A percentile compares a stretch with the other conserved stretches of the same genome.
These are phyloP conservation scores for Przewalskia tangutica DNA, from an alignment of 257 asterid genomes.

Conservation along the genomic window DNA sequence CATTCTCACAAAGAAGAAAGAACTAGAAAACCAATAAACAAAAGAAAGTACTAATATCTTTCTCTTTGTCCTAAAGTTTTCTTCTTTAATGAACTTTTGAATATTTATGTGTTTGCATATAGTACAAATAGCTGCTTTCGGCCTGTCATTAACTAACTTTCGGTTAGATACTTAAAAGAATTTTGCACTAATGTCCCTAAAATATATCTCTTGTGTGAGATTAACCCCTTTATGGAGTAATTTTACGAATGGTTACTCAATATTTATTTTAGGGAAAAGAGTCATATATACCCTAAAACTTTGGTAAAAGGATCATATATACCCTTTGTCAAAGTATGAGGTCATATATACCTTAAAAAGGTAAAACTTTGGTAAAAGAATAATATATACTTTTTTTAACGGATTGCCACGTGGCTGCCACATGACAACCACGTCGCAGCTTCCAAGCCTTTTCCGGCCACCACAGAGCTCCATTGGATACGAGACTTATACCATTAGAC, in stretches of 20 bases:
- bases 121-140: background rate
- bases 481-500: too few relatives aligned
- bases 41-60: background rate
- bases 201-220: background rate
- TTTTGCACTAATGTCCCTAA: background rate
- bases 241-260: background rate
- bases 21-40: background rate
- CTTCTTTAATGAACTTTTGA: background rate
- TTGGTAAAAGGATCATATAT: too few relatives aligned
- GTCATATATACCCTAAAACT: too few relatives aligned
- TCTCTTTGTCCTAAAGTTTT: background rate
- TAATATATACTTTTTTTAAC: too few relatives aligned
- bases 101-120: background rate
- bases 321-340: too few relatives aligned
- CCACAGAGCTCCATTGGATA: too few relatives aligned
- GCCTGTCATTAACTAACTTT: slow-evolving; percentile 1
- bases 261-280: background rate
- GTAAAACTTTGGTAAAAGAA: too few relatives aligned
- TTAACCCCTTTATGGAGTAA: background rate
- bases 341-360: too few relatives aligned
- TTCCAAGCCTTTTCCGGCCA: too few relatives aligned
- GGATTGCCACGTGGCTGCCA: too few relatives aligned
- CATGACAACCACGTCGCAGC: too few relatives aligned
- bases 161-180: background rate
- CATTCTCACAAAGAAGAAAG: background rate